Evolutionary conservation across 2,329 filamentous ascomycete species (phyloP).

Genomic region (Nemania sp.): DNA sequence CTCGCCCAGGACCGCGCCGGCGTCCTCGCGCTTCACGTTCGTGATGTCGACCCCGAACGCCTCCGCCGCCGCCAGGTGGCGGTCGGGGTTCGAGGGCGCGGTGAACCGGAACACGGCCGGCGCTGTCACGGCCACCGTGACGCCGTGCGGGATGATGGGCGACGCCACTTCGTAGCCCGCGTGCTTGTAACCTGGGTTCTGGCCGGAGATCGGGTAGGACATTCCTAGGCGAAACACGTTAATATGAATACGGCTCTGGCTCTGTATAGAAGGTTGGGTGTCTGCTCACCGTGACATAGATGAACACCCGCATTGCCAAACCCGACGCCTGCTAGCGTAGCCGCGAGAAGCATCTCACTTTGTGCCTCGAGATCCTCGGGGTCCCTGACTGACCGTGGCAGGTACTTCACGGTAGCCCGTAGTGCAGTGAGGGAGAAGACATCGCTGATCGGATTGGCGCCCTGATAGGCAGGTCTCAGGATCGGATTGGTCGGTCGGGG

Average conservation of each 20-base stretch:
- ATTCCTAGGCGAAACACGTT: slow-evolving; percentile 62
- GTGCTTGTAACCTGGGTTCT: slow-evolving; percentile 91
- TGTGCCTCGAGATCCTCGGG: slow-evolving; percentile 93
- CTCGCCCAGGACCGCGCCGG: slow-evolving; percentile 85
- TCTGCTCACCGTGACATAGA: slow-evolving; percentile 60
- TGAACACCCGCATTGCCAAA: slow-evolving; percentile 98
- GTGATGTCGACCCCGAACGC: slow-evolving; percentile 88
- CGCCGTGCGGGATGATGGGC: slow-evolving; percentile 92
- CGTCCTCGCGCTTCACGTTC: slow-evolving; percentile 85
- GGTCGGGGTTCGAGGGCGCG: slow-evolving; percentile 85
- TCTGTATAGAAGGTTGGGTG: neutral
- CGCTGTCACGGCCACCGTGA: slow-evolving; percentile 90
- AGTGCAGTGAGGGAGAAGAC: slow-evolving; percentile 93
- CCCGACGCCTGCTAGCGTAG: slow-evolving; percentile 91
- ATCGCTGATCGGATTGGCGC: slow-evolving; percentile 95
- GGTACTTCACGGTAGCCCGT: slow-evolving; percentile 83
- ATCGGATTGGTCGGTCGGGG: slow-evolving; percentile 90
- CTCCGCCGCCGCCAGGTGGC: slow-evolving; percentile 87
- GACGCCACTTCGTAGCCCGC: slow-evolving; percentile 77
- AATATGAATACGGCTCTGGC: neutral
- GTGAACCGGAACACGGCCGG: slow-evolving; percentile 96
- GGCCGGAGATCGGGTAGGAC: slow-evolving; percentile 95
- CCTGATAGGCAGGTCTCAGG: slow-evolving; percentile 90
- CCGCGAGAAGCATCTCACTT: slow-evolving; percentile 91
- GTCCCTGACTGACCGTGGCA: slow-evolving; percentile 83